phyloP scores from a whole-genome alignment of 345 rosid species.

The Odontarrhena argentea region DNA sequence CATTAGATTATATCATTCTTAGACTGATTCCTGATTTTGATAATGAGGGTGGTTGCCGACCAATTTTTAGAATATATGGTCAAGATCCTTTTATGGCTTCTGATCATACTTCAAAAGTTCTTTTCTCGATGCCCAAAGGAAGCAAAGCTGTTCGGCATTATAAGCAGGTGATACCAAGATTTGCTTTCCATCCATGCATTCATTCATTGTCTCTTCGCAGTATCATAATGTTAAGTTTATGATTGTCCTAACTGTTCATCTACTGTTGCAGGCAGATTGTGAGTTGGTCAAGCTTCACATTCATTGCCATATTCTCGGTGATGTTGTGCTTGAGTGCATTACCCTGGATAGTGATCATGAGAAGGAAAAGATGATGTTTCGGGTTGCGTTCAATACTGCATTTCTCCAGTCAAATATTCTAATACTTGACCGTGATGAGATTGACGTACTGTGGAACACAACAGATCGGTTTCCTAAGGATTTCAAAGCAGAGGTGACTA shows the following conservation, averaged over 20 bases:
- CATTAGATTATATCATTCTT: constrained; percentile 65
- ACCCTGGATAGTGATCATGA: constrained; percentile 58
- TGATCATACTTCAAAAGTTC: constrained; percentile 64
- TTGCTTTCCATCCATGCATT: constrained; percentile 22
- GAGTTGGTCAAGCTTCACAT: constrained; percentile 69
- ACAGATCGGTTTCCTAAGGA: constrained; percentile 66
- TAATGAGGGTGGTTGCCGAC: constrained; percentile 73
- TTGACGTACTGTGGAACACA: constrained; percentile 68
- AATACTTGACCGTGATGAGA: constrained; percentile 64
- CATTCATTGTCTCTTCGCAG: constrained; percentile 8
- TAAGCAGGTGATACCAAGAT: constrained; percentile 55
- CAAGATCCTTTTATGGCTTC: constrained; percentile 64
- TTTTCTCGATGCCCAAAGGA: constrained; percentile 65
- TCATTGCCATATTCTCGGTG: constrained; percentile 72
- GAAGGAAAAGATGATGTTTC: constrained; percentile 70
- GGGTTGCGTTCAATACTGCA: constrained; percentile 78
- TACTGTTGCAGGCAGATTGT: constrained; percentile 67
- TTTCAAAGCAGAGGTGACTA: constrained; percentile 70
- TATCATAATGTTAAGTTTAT: constrained; percentile 2
- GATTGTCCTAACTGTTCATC: constrained; percentile 36
- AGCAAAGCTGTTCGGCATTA: constrained; percentile 56
- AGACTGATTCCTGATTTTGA: constrained; percentile 61
- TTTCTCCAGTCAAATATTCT: constrained; percentile 69
- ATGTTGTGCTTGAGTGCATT: constrained; percentile 79
- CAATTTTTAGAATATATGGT: constrained; percentile 72